Evolutionary conservation across 139 green algal genomes (phyloP), one percentile per base, ranked within the genome.

Genomic region (Chlorella sorokiniana): DNA sequence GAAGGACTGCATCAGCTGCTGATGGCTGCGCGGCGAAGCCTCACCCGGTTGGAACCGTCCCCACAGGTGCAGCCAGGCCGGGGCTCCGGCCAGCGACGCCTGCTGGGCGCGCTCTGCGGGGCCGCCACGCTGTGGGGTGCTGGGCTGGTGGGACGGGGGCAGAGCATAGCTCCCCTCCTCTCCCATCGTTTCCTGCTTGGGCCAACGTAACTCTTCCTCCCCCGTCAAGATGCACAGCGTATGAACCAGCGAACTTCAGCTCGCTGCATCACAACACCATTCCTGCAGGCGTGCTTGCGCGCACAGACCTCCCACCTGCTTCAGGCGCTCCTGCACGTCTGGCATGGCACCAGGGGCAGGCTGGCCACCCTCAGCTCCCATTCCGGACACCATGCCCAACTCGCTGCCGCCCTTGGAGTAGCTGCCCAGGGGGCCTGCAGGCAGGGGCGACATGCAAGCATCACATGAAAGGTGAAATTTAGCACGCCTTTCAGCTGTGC

Each of bases 321-420:
- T 8, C 6, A 78, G 51, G 48, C 71, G 71, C 3, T 16, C 71
- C 35, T 31, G 8, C 1, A 78, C 33, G 7, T 64, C 52, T 6
- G 71, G 48, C 48, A 35, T 64, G 33, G 71, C 48, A 4, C 71
- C 48, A 45, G 71, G 71, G 14, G 71, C 33, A 8, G 33, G 8
- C 10, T 27, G 44, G 9, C 40, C 45, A 48, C 29, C 48, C 27
- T 27, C 29, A 10, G 48, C 23, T 33, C 71, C 71, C 71, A 78
- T 67, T 31, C 51, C 51, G 20, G 41, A 20, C 22, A 64, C 10
- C 71, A 67, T 16, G 48, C 48, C 51, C 1, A 27, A 41, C 44
- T 76, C 69, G 10, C 37, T 56, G 71, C 71, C 71, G 5, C 71
- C 71, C 71, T 78, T 78, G 31, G 33, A 1, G 33, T 78, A 78